Conservation (phyloP, 2,329 filamentous ascomycete species). For the Didymosphaeria variabile region DNA sequence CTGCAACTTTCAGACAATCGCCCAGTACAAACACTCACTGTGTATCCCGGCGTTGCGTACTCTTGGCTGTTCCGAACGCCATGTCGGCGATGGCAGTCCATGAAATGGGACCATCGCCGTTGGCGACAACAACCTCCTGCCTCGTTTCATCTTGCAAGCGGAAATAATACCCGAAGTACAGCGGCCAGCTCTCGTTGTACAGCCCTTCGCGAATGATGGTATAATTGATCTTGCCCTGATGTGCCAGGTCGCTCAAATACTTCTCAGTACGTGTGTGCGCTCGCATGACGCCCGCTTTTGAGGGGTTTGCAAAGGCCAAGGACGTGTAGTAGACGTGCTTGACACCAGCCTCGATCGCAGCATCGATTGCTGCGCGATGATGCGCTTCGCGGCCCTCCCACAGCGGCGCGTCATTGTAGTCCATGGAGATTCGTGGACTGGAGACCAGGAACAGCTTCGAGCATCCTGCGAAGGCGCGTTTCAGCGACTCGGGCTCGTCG, state of each 20-base stretch:
- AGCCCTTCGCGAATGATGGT: conserved; percentile 56
- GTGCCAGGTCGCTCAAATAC: conserved; percentile 46
- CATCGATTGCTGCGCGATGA: conserved; percentile 55
- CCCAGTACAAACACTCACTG: too few relatives aligned
- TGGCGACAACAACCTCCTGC: conserved; percentile 49
- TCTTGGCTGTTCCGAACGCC: conserved; percentile 53
- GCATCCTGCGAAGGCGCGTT: conserved; percentile 49
- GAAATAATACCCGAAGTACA: conserved; percentile 58
- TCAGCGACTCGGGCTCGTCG: conserved; percentile 47
- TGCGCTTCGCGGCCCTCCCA: conserved; percentile 56
- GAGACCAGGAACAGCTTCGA: conserved; percentile 58
- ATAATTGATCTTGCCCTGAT: conserved; percentile 29
- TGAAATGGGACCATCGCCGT: conserved; percentile 52
- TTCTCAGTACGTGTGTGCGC: conserved; percentile 58
- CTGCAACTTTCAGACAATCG: too few relatives aligned
- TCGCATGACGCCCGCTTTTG: conserved; percentile 55
- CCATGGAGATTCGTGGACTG: conserved; percentile 54
- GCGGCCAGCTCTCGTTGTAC: conserved; percentile 59
- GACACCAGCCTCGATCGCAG: conserved; percentile 52
- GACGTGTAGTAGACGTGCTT: conserved; percentile 59
- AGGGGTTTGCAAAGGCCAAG: conserved; percentile 53
- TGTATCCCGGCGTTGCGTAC: too few relatives aligned
- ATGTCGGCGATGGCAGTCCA: conserved; percentile 58
- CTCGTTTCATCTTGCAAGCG: conserved; percentile 45
- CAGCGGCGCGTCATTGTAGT: conserved; percentile 54